phyloP scores from a whole-genome alignment of 2,329 filamentous ascomycete genomes.

The Clarireedia paspali region DNA sequence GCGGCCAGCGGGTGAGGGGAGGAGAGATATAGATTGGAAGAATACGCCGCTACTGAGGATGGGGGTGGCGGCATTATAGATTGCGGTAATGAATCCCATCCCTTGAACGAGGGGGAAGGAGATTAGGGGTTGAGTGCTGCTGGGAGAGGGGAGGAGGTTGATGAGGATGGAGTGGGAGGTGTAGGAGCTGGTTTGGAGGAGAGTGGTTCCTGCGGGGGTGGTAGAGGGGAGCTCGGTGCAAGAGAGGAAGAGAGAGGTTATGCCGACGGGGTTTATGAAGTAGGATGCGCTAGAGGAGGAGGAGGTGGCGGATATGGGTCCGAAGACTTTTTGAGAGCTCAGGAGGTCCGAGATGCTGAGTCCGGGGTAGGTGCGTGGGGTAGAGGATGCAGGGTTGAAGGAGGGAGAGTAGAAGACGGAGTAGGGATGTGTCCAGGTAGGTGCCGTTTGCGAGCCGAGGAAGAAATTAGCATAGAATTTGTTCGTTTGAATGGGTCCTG shows the following conservation, averaged over 20 bases:
- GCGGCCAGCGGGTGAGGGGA: conserved; percentile 34
- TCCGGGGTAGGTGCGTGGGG: conserved; percentile 35
- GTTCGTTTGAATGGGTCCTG: conserved; percentile 59
- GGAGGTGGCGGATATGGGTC: conserved; percentile 41
- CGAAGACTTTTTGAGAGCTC: conserved; percentile 57
- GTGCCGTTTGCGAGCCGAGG: conserved; percentile 60
- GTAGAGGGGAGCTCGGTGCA: too few relatives aligned
- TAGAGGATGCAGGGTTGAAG: too few relatives aligned
- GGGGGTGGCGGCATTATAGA: conserved; percentile 65
- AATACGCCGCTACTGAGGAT: conserved; percentile 67
- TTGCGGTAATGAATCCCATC: conserved; percentile 76
- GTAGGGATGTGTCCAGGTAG: conserved; percentile 71
- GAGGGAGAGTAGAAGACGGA: conserved; percentile 51
- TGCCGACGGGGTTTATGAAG: conserved; percentile 74
- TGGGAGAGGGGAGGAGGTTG: conserved; percentile 29
- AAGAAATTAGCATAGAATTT: conserved; percentile 80
- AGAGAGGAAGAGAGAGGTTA: conserved; percentile 29
- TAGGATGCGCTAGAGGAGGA: conserved; percentile 51
- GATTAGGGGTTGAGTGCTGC: conserved; percentile 50
- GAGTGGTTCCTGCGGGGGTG: too few relatives aligned
- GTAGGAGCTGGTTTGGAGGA: too few relatives aligned
- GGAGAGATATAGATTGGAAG: conserved; percentile 59
- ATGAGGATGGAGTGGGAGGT: too few relatives aligned
- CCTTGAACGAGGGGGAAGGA: conserved; percentile 82
- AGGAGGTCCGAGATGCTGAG: conserved; percentile 71